Base-by-base conservation (phyloP, 2,329 filamentous ascomycete genomes). In the Claviceps capensis region DNA sequence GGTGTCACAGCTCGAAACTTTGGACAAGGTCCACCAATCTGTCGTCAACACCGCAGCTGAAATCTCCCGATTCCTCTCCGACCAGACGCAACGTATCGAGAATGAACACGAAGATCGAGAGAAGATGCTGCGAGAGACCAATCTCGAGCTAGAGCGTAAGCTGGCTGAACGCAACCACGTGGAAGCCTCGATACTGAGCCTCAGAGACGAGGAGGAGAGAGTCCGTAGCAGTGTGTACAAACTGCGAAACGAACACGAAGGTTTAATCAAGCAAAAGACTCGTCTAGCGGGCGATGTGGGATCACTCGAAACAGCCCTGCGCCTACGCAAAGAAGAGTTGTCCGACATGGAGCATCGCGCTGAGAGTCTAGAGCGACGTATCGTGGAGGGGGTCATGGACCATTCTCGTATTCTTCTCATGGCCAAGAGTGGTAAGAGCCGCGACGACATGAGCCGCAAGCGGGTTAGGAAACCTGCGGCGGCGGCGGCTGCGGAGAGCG, bases 371-470 rank as follows among this genome's bases (percentile, higher is more conserved):
- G 93, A 98, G 70, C 86, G 90, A 50, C 83, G 93, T 26, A 95
- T 98, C 59, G 72, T 98, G 36, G 91, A 97, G 58, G 90, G 91
- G 26, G 88, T 97, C 56, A 94, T 98, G 71, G 90, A 97, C 60
- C 91, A 97, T 65, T 96, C 91, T 19, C 85, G 91, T 6, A 83
- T 91, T 26, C 76, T 96, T n/a, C 78, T 97, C 53, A 86, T 93
- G 72, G 74, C 81, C 58, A 84, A 87, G 70, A 71, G 78, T 3
- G 71, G 66, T 58, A 74, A 72, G 59, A 69, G 69, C 11, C 68
- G 72, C 11, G 78, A 81, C 50, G 69, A 72, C 54, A 81, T 81
- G 78, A 79, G 69, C 63, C 75, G 77, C 49, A 81, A 81, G 67
- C 72, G 78, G 7, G 67, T 74, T 53, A 69, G 73, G 60, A 74